phyloP scores from a whole-genome alignment of 2,329 filamentous ascomycete genomes.

The Hypoxylon sp. region DNA sequence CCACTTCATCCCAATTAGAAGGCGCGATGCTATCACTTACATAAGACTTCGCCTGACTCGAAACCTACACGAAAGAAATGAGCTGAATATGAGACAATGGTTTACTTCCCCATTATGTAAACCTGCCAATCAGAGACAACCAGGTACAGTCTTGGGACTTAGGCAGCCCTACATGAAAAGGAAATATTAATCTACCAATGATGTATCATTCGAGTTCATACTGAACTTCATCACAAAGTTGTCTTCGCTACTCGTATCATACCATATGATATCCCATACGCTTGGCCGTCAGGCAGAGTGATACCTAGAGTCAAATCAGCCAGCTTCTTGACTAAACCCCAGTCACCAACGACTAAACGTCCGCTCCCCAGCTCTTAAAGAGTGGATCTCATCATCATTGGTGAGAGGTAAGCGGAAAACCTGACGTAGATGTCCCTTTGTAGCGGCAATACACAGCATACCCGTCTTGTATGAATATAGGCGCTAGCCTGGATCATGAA shows the following conservation, averaged over 20 bases:
- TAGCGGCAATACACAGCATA: conserved; percentile 2
- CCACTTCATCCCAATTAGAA: no score
- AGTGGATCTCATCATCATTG: conserved; percentile 3
- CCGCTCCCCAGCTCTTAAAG: conserved; percentile 6
- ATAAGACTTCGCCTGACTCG: no score
- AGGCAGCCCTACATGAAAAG: no score
- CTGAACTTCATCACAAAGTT: neutral
- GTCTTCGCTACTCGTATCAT: neutral
- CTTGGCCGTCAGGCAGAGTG: conserved; percentile 23
- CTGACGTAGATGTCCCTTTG: conserved; percentile 19
- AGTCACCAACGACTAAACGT: conserved; percentile 25
- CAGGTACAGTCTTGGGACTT: no score
- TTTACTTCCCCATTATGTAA: no score
- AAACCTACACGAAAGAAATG: no score
- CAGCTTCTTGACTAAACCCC: conserved; percentile 15
- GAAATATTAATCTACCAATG: neutral
- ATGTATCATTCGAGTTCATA: neutral
- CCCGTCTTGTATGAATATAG: neutral
- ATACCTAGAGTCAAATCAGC: conserved; percentile 22
- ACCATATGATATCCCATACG: conserved; percentile 12
- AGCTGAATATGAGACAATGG: no score
- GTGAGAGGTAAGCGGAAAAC: conserved; percentile 17
- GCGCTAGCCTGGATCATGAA: neutral
- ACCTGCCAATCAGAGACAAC: no score
- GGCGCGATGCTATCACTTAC: no score